These are phyloP conservation scores for Aspergillus sp. DNA, from an alignment of 2,329 filamentous ascomycete genomes.

Conservation along the genomic window DNA sequence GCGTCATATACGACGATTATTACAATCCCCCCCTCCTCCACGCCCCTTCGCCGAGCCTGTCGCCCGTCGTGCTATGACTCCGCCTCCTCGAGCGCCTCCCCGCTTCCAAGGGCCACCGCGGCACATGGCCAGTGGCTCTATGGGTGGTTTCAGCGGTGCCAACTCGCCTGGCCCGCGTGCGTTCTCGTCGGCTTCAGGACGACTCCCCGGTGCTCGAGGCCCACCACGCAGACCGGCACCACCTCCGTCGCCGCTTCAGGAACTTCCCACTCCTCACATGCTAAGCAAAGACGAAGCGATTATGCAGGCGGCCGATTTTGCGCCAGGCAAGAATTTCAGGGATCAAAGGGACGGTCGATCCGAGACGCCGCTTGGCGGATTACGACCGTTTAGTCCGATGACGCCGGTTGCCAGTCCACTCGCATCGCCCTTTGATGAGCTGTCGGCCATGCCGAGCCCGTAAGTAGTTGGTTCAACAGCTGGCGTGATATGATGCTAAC, in stretches of 20 bases:
- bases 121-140: conserved; percentile 40
- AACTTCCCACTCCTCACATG: conserved; percentile 76
- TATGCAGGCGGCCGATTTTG: conserved; percentile 67
- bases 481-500: conserved; percentile 10
- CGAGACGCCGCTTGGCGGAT: conserved; percentile 49
- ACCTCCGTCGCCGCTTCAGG: conserved; percentile 62
- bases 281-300: conserved; percentile 69
- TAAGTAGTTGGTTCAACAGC: conserved; percentile 47
- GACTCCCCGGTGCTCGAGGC: conserved; percentile 32
- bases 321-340: conserved; percentile 59
- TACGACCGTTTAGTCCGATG: conserved; percentile 62
- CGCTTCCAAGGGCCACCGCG: conserved; percentile 41
- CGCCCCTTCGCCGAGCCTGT: conserved; percentile 73
- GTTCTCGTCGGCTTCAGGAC: conserved; percentile 53
- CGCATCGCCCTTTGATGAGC: conserved; percentile 75
- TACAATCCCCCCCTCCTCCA: conserved; percentile 17
- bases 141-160: conserved; percentile 22
- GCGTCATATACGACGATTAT: conserved; percentile 48
- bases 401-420: conserved; percentile 70
- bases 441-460: conserved; percentile 78
- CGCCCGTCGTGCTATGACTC: conserved; percentile 87
- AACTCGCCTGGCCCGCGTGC: conserved; percentile 45
- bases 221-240: conserved; percentile 55
- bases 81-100: conserved; percentile 63
- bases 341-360: conserved; percentile 61